phyloP scores from a whole-genome alignment of 2,329 filamentous ascomycete genomes.

The Arthrinium puccinioides region DNA sequence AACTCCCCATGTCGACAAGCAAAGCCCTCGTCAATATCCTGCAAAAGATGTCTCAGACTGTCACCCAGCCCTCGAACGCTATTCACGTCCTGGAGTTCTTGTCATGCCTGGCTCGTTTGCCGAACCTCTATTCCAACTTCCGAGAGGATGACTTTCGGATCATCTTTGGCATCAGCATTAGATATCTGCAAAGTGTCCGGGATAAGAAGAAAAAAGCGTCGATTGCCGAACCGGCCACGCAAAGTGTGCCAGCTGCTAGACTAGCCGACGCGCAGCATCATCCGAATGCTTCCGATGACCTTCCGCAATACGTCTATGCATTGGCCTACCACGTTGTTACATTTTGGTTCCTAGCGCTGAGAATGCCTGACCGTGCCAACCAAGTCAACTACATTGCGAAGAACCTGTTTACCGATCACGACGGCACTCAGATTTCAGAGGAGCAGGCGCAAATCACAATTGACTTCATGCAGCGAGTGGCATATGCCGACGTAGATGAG shows the following conservation, averaged over 20 bases:
- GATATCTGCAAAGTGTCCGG: conserved; percentile 83
- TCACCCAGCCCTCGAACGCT: conserved; percentile 85
- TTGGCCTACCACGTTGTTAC: conserved; percentile 92
- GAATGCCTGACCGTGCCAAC: conserved; percentile 72
- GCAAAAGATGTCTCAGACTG: conserved; percentile 90
- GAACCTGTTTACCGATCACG: conserved; percentile 72
- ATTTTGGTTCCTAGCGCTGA: conserved; percentile 92
- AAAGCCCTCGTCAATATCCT: conserved; percentile 81
- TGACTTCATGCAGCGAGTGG: conserved; percentile 87
- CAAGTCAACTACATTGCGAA: conserved; percentile 88
- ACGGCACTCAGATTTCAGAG: conserved; percentile 69
- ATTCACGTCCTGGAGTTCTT: conserved; percentile 95
- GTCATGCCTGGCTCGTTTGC: conserved; percentile 78
- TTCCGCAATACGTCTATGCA: conserved; percentile 90
- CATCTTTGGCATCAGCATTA: conserved; percentile 91
- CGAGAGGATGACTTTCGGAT: conserved; percentile 87
- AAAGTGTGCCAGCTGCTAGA: conserved; percentile 9
- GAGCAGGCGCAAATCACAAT: conserved; percentile 91
- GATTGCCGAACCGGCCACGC: conserved; percentile 31
- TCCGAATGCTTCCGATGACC: conserved; percentile 52
- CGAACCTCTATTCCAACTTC: conserved; percentile 80
- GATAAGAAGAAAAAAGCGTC: conserved; percentile 51
- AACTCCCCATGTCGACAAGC: conserved; percentile 79
- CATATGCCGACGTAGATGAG: conserved; percentile 79
- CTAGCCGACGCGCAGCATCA: conserved; percentile 18